Percentiles rank a stretch among this genome's conserved stretches.
These are phyloP conservation scores for Boechera retrofracta DNA, from an alignment of 345 rosid species.

Conservation along the genomic window DNA sequence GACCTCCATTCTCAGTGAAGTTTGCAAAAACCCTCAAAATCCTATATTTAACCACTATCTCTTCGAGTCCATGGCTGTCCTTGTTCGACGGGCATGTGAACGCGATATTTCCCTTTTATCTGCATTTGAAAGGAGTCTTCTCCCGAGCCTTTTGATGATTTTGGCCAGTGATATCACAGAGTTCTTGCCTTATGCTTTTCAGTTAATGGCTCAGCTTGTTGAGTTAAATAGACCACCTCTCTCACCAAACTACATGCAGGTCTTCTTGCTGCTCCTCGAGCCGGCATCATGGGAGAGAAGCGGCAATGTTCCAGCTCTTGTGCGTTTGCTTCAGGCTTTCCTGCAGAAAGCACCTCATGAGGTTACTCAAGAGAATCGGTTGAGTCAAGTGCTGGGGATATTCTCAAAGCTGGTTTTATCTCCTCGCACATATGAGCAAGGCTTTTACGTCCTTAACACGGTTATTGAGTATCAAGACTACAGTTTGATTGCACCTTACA, in stretches of 20 bases:
- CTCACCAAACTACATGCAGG: slow-evolving; percentile 77
- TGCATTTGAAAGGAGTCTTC: slow-evolving; percentile 75
- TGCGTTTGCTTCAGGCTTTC: slow-evolving; percentile 96
- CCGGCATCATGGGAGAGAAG: slow-evolving; percentile 90
- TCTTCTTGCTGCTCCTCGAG: slow-evolving; percentile 75
- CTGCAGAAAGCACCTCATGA: slow-evolving; percentile 92
- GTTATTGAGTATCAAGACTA: no score
- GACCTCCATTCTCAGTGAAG: slow-evolving; percentile 78
- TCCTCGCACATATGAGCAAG: no score
- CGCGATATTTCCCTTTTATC: slow-evolving; percentile 71
- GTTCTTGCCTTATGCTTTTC: slow-evolving; percentile 98
- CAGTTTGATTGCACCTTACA: no score
- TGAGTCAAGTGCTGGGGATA: slow-evolving; percentile 86
- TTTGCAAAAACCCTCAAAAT: slow-evolving; percentile 88
- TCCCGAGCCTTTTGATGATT: slow-evolving; percentile 82
- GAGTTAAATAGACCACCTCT: slow-evolving; percentile 90
- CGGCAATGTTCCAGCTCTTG: slow-evolving; percentile 97
- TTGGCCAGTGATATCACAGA: slow-evolving; percentile 81
- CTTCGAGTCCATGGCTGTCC: slow-evolving; percentile 95
- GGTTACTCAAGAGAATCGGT: slow-evolving; percentile 74
- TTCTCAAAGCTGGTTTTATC: slow-evolving; percentile 65
- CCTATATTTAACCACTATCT: slow-evolving; percentile 95
- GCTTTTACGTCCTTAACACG: no score
- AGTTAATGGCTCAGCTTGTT: slow-evolving; percentile 92
- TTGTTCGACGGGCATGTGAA: slow-evolving; percentile 88